Evolutionary conservation across 805 yeast genomes (phyloP), one percentile per base, ranked within the genome.

Genomic region (Kuraishia ogatae): DNA sequence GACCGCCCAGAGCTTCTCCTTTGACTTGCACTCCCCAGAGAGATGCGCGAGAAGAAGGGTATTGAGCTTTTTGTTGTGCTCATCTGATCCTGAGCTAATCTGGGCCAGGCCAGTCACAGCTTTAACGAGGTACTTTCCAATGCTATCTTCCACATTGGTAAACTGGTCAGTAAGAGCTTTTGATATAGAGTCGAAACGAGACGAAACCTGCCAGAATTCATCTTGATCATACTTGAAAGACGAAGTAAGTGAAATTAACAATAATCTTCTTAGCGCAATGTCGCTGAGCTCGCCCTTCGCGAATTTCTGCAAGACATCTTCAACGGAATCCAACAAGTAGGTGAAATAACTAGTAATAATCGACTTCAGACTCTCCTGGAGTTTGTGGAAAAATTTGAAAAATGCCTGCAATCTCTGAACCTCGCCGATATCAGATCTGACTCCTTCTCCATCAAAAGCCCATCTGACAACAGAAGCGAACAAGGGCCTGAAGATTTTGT

Each of bases 121-220:
- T 71, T 87, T 89, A 51, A 89, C 92, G 63, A 94, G 71, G 60
- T 87, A 82, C 64, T 88, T 85, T 52, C 96, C 96, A 62, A 89
- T 81, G 15, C 81, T 70, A 60, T 83, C 85, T 62, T 89, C 96
- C 58, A 89, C 79, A 62, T 78, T 81, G 6, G 71, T 63, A 59
- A 92, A 73, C 73, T 91, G 97, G 23, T 71, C 71, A 56, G 87
- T 72, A 58, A 94, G 76, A 2, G 87, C 79, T 46, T 70, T 76
- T 17, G 85, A 78, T 24, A 91, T 78, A 53, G 82, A 71, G 47
- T 87, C 96, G 66, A 90, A 94, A 66, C 99, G 82, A 24, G 90
- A 81, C 53, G 85, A 86, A 50, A 90, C 83, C 56, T 87, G 85
- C 99, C 99, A 94, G 73, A 89, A 94, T 64, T 94, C 99, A 62